A percentile compares a stretch with the other conserved stretches of the same genome.
Conservation (phyloP, 192 early-diverging fungal species). For the Gonapodya prolifera region DNA sequence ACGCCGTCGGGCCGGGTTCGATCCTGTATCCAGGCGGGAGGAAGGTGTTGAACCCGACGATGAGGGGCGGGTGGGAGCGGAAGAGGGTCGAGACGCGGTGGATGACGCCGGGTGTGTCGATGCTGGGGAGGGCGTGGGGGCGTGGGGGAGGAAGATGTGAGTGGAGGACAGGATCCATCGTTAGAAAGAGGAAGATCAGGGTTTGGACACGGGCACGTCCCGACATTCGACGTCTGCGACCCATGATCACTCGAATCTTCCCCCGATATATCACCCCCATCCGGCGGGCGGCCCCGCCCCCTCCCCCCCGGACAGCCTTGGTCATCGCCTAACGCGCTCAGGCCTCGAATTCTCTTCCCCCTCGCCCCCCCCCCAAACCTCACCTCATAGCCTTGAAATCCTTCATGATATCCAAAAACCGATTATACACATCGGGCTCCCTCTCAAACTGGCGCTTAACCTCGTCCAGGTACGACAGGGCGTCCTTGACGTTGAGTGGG, state of each 20-base stretch:
- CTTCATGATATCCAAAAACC: slow-evolving; percentile 99
- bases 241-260: too few species aligned
- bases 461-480: slow-evolving; percentile 89
- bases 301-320: too few species aligned
- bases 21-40: slow-evolving; percentile 96
- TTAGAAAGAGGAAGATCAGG: too few species aligned
- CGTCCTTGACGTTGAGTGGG: too few species aligned
- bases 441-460: slow-evolving; percentile 88
- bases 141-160: neutral
- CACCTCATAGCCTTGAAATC: slow-evolving; percentile 95
- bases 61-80: slow-evolving; percentile 72
- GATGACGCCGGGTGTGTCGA: slow-evolving; percentile 97
- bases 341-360: too few species aligned
- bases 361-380: slow-evolving; percentile 22
- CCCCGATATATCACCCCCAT: too few species aligned
- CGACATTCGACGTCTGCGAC: neutral
- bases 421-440: slow-evolving; percentile 92
- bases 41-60: slow-evolving; percentile 98
- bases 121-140: slow-evolving; percentile 23
- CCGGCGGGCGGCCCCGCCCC: too few species aligned
- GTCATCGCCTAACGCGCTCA: too few species aligned
- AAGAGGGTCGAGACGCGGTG: slow-evolving; percentile 93
- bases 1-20: slow-evolving; percentile 71
- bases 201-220: too few species aligned
- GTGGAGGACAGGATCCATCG: too few species aligned